Conservation (phyloP, 2,329 filamentous ascomycete genomes). For the Alternaria sp. region DNA sequence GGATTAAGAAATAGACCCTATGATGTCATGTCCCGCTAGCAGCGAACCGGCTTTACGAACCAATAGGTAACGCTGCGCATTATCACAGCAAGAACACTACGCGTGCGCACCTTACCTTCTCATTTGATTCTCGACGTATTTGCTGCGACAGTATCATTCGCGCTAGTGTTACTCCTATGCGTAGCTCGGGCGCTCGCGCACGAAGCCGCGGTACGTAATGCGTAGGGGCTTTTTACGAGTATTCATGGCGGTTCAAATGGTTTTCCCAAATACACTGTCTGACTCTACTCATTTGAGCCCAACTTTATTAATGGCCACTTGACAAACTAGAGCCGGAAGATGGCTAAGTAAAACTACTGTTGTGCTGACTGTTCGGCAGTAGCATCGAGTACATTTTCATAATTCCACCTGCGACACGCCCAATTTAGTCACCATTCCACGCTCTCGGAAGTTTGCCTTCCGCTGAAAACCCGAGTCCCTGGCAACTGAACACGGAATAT, state of each 20-base stretch:
- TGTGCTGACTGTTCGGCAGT: not conserved
- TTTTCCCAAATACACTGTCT: not conserved
- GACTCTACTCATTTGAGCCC: too few species aligned
- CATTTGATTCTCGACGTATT: not conserved
- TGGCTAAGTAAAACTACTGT: not conserved
- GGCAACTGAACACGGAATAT: constrained; percentile 1
- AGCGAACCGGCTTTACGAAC: not conserved
- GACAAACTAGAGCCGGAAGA: not conserved
- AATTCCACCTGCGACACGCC: not conserved
- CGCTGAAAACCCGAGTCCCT: not conserved
- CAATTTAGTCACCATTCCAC: not conserved
- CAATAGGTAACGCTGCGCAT: not conserved
- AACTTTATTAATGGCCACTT: not conserved
- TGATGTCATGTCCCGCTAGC: not conserved
- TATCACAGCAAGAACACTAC: not conserved
- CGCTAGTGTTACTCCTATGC: too few species aligned
- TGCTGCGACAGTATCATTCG: not conserved
- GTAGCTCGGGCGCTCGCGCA: not conserved
- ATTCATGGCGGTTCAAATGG: not conserved
- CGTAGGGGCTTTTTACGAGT: not conserved
- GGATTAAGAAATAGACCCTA: not conserved
- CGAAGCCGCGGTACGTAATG: not conserved
- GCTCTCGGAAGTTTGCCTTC: not conserved
- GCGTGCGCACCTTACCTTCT: not conserved
- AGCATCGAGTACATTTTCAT: not conserved